Base-by-base conservation (phyloP, 1,284 basidiomycete genomes). In the Apiotrichum sp. region DNA sequence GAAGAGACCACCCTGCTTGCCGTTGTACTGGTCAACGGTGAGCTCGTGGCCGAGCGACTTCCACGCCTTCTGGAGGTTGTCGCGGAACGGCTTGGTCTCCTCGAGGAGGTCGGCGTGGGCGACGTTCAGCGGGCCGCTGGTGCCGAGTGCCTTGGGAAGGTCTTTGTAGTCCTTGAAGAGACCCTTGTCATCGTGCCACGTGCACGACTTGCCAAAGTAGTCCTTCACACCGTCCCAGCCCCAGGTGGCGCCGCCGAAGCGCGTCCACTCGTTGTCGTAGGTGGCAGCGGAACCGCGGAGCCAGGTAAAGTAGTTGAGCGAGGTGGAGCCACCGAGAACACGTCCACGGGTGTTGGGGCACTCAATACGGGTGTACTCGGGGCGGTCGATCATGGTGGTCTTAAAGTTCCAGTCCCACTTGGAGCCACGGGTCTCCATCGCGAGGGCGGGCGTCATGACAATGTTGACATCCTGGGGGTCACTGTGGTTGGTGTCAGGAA, bases 221-320 rank as follows among this genome's bases (percentile, higher is more conserved):
- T 55, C 53, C 53, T 55, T 55, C 50, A 49, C 42, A 31, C 46
- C 50, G 14, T 45, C 35, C 56, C 56, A 57, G 44, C 29, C 29
- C 53, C 53, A 58, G 6, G 48, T 47, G 14, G 29, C 47, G 14
- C 56, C 56, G 22, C 56, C 56, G 16, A 32, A 50, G n/a, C 31
- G 40, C 9, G 34, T 43, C 77, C 80, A 80, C 1, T 81, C 76
- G 61, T 85, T 81, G 46, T 56, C 50, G 61, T 83, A 83, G 63
- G 85, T 83, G 2, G 78, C 80, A 13, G 77, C 77, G 13, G 78
- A 63, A 3, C 80, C 83, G 13, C 83, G 79, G n/a, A 82, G 84
- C 75, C 81, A 85, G 5, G 78, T 73, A 9, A 74, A 82, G 34
- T 83, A 83, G 63, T 85, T 85, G 68, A 85, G 82, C 1, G 82